Evolutionary conservation across 2,329 filamentous ascomycete genomes (phyloP).

Genomic region (Colletotrichum tamarilloi): DNA sequence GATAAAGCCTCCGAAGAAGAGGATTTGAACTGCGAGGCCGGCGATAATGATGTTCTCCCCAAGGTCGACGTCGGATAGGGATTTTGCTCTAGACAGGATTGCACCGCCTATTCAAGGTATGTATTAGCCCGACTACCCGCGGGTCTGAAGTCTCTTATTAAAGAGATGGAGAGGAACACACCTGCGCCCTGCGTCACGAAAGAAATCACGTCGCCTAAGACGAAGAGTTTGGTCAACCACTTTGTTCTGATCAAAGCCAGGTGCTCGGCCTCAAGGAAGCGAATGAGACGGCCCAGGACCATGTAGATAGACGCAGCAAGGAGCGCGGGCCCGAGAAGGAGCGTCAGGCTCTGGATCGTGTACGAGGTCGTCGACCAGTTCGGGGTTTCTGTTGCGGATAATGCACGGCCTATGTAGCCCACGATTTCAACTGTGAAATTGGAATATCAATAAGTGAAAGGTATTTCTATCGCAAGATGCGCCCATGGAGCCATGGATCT

Average conservation of each 20-base stretch:
- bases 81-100: neutral
- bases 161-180: neutral
- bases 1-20: conserved; percentile 63
- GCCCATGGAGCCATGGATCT: too few species aligned
- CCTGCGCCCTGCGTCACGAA: conserved; percentile 24
- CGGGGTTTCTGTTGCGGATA: neutral
- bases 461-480: too few species aligned
- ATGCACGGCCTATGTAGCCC: too few species aligned
- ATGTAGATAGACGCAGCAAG: conserved; percentile 32
- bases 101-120: neutral
- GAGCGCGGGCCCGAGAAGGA: conserved; percentile 23
- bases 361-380: neutral
- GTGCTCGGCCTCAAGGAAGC: neutral
- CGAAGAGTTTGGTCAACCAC: conserved; percentile 35
- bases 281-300: conserved; percentile 25
- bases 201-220: conserved; percentile 30
- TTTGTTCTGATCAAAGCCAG: conserved; percentile 40
- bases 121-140: too few species aligned
- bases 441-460: too few species aligned
- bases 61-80: neutral
- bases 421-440: too few species aligned
- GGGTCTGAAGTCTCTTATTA: too few species aligned
- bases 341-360: conserved; percentile 14
- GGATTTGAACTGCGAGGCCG: conserved; percentile 62
- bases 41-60: conserved; percentile 59